Evolutionary conservation across 805 yeast species (phyloP).

Genomic region (Blastobotrys attinorum): DNA sequence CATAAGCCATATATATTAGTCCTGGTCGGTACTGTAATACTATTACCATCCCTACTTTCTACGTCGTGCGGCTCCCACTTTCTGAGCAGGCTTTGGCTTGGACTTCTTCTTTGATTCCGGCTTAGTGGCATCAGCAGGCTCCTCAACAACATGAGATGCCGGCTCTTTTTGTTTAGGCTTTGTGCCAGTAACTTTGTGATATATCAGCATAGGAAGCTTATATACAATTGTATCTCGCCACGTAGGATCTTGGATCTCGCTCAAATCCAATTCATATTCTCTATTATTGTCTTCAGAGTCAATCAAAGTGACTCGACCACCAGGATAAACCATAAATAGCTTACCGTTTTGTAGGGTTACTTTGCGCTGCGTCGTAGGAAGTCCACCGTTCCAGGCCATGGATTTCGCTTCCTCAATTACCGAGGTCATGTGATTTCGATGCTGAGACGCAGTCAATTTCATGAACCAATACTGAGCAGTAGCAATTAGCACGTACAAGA

Average conservation of each 20-base stretch:
- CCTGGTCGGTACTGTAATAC: too few species aligned
- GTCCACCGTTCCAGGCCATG: slow-evolving; percentile 26
- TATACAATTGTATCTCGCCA: slow-evolving; percentile 28
- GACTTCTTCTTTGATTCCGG: slow-evolving; percentile 8
- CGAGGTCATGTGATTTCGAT: slow-evolving; percentile 43
- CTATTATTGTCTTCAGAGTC: slow-evolving; percentile 16
- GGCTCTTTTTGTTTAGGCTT: slow-evolving; percentile 3
- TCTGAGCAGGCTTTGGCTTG: slow-evolving; percentile 15
- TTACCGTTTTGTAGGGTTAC: slow-evolving; percentile 24
- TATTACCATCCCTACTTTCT: neutral
- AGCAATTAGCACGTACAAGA: slow-evolving; percentile 45
- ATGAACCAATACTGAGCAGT: slow-evolving; percentile 52
- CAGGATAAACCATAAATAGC: slow-evolving; percentile 28
- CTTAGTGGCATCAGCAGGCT: slow-evolving; percentile 5
- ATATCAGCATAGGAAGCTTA: slow-evolving; percentile 18
- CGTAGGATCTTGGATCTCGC: slow-evolving; percentile 26
- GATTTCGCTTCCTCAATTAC: slow-evolving; percentile 26
- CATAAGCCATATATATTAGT: too few species aligned
- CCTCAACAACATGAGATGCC: slow-evolving; percentile 5
- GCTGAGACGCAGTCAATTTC: slow-evolving; percentile 46
- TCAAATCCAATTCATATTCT: slow-evolving; percentile 24
- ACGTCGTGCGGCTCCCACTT: slow-evolving; percentile 15
- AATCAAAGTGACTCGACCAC: slow-evolving; percentile 27
- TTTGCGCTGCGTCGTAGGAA: slow-evolving; percentile 20
- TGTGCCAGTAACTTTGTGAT: slow-evolving; percentile 16